Evolutionary conservation across 176 grass and related monocot species (phyloP).

Genomic region (Aegilops tauschii): DNA sequence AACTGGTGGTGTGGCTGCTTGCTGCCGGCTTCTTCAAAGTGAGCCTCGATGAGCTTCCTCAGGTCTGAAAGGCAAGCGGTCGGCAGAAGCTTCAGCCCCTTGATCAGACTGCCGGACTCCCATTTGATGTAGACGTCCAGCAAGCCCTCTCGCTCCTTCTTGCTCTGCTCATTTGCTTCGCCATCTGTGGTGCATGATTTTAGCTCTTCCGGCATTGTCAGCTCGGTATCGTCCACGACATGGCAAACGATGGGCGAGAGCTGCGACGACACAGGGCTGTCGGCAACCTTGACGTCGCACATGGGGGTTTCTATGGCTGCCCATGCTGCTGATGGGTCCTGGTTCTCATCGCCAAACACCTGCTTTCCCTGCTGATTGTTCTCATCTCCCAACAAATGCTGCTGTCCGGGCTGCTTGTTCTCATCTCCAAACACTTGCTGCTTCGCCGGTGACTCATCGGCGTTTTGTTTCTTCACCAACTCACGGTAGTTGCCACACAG

Average conservation of each 20-base stretch:
- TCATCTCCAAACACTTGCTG: constrained; percentile 34
- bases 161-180: constrained; percentile 8
- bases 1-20: constrained; percentile 65
- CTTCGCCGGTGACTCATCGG: constrained; percentile 19
- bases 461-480: constrained; percentile 33
- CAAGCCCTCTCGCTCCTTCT: constrained; percentile 32
- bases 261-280: constrained; percentile 44
- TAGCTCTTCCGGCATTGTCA: constrained; percentile 13
- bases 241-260: constrained; percentile 49
- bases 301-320: constrained; percentile 25
- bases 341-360: constrained; percentile 54
- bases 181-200: constrained; percentile 27
- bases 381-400: constrained; percentile 21
- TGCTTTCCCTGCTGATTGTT: constrained; percentile 2
- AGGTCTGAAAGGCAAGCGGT: constrained; percentile 60
- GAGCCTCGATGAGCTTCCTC: constrained; percentile 55
- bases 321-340: constrained; percentile 24
- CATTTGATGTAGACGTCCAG: constrained; percentile 92
- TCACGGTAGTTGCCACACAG: constrained; percentile 86
- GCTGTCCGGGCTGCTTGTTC: constrained; percentile 26
- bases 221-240: constrained; percentile 10
- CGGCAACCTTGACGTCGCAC: constrained; percentile 45
- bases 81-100: constrained; percentile 51
- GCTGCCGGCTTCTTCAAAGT: constrained; percentile 55
- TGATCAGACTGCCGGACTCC: constrained; percentile 74